Evolutionary conservation across 2,329 filamentous ascomycete species (phyloP).

Genomic region (Sporothrix brasiliensis): DNA sequence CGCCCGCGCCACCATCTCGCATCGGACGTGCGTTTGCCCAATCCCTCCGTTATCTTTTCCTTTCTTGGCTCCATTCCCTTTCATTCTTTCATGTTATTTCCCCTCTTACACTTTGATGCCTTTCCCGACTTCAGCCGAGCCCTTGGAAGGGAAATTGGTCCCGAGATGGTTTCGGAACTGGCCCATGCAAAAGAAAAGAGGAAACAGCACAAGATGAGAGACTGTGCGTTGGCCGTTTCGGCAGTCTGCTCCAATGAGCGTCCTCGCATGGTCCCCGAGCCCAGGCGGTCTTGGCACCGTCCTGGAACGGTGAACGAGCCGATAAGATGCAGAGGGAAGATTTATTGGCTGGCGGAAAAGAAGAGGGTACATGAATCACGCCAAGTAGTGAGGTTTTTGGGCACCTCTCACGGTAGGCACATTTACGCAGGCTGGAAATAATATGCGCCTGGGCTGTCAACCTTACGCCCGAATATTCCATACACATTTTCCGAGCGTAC

Average conservation of each 20-base stretch:
- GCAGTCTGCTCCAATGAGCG: slow-evolving; percentile 29
- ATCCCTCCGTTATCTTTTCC: slow-evolving; percentile 18
- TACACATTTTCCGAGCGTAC: background rate
- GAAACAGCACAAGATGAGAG: background rate
- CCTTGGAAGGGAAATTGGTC: background rate
- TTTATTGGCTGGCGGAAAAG: background rate
- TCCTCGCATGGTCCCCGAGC: background rate
- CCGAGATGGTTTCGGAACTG: slow-evolving; percentile 28
- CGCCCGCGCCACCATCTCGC: slow-evolving; percentile 20
- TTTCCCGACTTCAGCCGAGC: slow-evolving; percentile 31
- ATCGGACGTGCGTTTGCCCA: slow-evolving; percentile 7
- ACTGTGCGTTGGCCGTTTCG: slow-evolving; percentile 27
- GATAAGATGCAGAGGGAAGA: background rate
- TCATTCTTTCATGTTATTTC: background rate
- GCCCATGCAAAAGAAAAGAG: slow-evolving; percentile 6
- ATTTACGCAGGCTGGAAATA: background rate
- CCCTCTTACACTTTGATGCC: background rate
- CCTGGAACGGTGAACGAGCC: background rate
- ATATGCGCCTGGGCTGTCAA: background rate
- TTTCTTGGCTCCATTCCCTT: background rate
- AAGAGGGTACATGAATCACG: slow-evolving; percentile 6
- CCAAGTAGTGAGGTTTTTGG: background rate
- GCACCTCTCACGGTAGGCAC: background rate
- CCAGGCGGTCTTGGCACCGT: slow-evolving; percentile 23
- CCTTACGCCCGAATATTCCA: background rate